Conservation (phyloP, 257 asterid species). For the Nicotiana tomentosiformis region DNA sequence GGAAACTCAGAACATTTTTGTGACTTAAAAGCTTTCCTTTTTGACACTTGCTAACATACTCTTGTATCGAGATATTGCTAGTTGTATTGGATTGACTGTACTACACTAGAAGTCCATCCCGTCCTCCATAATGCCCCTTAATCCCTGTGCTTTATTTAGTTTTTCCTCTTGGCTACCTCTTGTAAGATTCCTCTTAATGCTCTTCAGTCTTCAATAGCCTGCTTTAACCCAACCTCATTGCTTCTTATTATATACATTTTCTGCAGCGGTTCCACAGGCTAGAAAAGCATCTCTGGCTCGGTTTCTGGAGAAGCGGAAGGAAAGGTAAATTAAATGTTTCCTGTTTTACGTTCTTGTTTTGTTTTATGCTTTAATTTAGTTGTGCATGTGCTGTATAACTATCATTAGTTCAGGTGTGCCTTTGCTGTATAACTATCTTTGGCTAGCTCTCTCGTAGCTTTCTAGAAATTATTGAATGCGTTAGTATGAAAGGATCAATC, state of each 20-base stretch:
- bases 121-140: too few species aligned
- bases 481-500: not conserved
- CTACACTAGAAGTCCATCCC: too few species aligned
- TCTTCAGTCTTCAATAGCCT: not conserved
- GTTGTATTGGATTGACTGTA: too few species aligned
- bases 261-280: slow-evolving; percentile 63
- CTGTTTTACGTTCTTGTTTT: not conserved
- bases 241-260: not conserved
- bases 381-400: not conserved
- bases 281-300: slow-evolving; percentile 71
- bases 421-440: not conserved
- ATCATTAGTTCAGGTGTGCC: not conserved
- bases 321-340: slow-evolving; percentile 35
- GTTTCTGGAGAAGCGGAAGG: slow-evolving; percentile 60
- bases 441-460: not conserved
- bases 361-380: not conserved
- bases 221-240: not conserved
- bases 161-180: too few species aligned
- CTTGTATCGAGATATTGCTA: too few species aligned
- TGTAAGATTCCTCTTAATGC: too few species aligned
- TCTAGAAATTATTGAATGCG: not conserved
- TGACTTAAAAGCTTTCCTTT: not conserved
- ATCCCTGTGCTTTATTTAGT: too few species aligned
- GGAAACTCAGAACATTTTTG: not conserved
- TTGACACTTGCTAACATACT: not conserved